Evolutionary conservation across 2,329 filamentous ascomycete genomes (phyloP), one percentile per base, ranked within the genome.

Genomic region (Epichloe uncinata): DNA sequence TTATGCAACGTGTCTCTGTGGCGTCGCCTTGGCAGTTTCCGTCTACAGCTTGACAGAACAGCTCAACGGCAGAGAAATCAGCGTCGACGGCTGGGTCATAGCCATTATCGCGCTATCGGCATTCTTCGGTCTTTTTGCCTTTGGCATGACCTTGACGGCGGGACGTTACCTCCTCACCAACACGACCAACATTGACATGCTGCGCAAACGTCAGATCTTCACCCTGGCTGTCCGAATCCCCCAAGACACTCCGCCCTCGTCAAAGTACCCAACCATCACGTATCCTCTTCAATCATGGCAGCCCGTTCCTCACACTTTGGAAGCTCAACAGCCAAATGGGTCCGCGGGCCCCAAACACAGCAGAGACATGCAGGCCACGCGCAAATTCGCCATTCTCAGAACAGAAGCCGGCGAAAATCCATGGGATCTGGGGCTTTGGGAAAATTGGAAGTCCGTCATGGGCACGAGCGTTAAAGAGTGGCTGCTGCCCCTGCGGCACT

Each of bases 391-490:
- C 12, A 84, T 97, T 40, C 71, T 96, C 2, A 75, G 79, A 53
- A 87, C 85, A 0, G 71, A 79, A 3, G 75, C 79, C 0, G 83
- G 86, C 9, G 83, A 93, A 57, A 95, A 95, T 57, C 87, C 88
- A 0, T 98, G 88, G 82, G 79, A 95, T 58, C 69, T 93, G 1
- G 87, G 85, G 2, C 68, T 69, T 9, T 73, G 77, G 54, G 67
- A 72, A 30, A 97, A 97, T 60, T 83, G 89, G 68, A 78, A 80
- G 55, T 77, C 83, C 13, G 79, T 96, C 22, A 88, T 98, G 82
- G 91, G 91, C 0, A 68, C 75, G 44, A 77, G 69, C 18, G 55
- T 81, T 2, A 53, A 83, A 13, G 85, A 95, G 52, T 97, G 90
- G 90, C 61, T 95, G 12, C 67, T 95, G 1, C 91, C 91, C 0